A percentile compares a stretch with the other conserved stretches of the same genome.
Conservation (phyloP, 768 basidiomycete genomes). For the Wakefieldia striispora region DNA sequence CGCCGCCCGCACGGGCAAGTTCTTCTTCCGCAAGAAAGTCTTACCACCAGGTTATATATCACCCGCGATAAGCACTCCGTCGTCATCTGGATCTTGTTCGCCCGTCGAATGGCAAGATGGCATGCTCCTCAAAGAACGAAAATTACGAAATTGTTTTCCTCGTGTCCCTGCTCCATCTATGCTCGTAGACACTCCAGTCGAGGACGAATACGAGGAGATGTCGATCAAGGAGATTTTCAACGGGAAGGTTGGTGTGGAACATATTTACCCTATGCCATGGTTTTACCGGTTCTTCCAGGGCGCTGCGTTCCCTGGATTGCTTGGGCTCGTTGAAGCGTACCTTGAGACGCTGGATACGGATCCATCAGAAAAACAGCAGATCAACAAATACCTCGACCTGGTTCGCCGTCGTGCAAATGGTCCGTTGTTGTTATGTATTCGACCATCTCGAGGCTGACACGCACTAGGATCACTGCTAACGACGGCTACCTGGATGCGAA, state of each 20-base stretch:
- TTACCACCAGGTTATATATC: conserved; percentile 52
- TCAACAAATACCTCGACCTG: conserved; percentile 77
- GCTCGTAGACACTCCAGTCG: conserved; percentile 52
- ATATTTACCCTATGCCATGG: neutral
- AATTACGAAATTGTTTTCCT: conserved; percentile 71
- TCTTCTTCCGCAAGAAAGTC: conserved; percentile 88
- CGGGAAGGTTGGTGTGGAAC: conserved; percentile 62
- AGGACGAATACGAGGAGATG: conserved; percentile 92
- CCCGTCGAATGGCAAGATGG: conserved; percentile 35
- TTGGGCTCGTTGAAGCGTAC: conserved; percentile 81
- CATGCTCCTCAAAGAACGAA: conserved; percentile 55
- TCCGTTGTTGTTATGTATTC: conserved; percentile 32
- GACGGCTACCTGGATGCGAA: conserved; percentile 89
- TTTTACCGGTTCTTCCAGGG: conserved; percentile 41
- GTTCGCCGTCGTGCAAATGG: conserved; percentile 79
- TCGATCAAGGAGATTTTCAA: conserved; percentile 90
- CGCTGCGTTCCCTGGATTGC: conserved; percentile 69
- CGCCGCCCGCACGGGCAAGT: conserved; percentile 70
- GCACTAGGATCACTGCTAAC: conserved; percentile 72
- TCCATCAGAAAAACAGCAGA: conserved; percentile 52
- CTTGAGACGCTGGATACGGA: conserved; percentile 83
- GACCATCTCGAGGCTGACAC: conserved; percentile 1
- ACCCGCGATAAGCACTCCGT: conserved; percentile 41
- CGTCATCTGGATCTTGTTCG: conserved; percentile 40
- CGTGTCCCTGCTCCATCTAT: conserved; percentile 46